Evolutionary conservation across 805 yeast genomes (phyloP), one percentile per base, ranked within the genome.

Genomic region (Candida patagonica): DNA sequence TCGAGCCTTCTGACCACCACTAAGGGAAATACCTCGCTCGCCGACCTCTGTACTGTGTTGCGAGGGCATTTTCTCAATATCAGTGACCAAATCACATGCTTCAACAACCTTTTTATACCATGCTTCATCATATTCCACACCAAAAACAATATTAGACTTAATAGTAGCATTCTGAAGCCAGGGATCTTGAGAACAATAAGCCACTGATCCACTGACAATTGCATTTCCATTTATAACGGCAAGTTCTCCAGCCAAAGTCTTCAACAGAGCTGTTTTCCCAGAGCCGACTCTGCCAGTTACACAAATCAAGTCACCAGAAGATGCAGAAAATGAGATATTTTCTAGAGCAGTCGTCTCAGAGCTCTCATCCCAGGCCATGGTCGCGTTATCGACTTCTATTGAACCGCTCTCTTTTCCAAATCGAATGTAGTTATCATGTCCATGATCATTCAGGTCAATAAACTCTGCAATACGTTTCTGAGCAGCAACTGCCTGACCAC

Each of bases 1-100:
- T 56, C 95, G 74, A 0, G 94, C 92, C 63, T 85, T 86, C 57
- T 85, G 95, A 37, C 95, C 95, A 38, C 95, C 95, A 7, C 92
- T 81, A 33, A 85, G 62, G 0, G 92, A 85, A 42, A 86, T 80
- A 51, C 95, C 95, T 47, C 88, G 71, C 56, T 85, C 95, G 43
- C 95, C 95, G 49, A 85, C 80, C 60, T 86, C 94, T 1, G 89
- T 81, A 45, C 56, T 54, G 53, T 85, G 95, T 22, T 92, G 86
- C 27, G 78, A 84, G 4, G 80, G 78, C 26, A 86, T 63, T 26
- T 70, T 68, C 10, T 73, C 71, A 46, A 85, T 63, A 60, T 85
- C 95, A 25, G 71, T 67, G 32, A 68, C 69, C 41, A 85, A 62
- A 0, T 83, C 75, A 57, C 95, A 85, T 0, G 76, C 78, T 31